Percentiles rank a stretch among this genome's conserved stretches.
These are phyloP conservation scores for Carex myosuroides DNA, from an alignment of 176 grass and related monocot genomes.

Conservation along the genomic window DNA sequence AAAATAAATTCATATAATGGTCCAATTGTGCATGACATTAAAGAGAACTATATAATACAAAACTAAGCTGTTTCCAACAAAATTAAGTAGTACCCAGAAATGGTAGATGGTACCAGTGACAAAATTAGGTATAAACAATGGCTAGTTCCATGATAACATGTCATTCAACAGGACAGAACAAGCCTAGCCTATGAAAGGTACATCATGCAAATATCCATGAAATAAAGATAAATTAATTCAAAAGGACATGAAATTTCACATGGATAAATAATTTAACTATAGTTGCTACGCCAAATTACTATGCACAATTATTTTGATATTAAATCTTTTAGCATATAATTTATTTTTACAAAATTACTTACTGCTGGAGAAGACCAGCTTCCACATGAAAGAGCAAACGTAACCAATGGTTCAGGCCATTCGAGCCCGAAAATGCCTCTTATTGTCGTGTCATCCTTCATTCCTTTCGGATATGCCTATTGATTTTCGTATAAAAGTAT, in stretches of 20 bases:
- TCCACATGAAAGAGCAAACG: conserved; percentile 86
- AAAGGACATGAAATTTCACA: not conserved
- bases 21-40: not conserved
- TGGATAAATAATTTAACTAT: not conserved
- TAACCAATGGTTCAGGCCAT: conserved; percentile 91
- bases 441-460: conserved; percentile 33
- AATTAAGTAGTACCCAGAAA: not conserved
- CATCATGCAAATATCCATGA: not conserved
- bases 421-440: conserved; percentile 59
- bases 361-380: conserved; percentile 97
- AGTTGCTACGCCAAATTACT: not conserved
- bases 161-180: not conserved
- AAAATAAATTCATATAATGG: not conserved
- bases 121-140: not conserved
- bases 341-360: conserved; percentile 22
- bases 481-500: not conserved
- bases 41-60: not conserved
- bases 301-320: not conserved
- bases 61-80: not conserved
- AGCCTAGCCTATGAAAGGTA: not conserved
- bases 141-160: not conserved
- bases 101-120: conserved; percentile 10
- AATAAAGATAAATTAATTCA: not conserved
- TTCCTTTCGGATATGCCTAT: conserved; percentile 37
- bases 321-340: not conserved